A percentile compares a stretch with the other conserved stretches of the same genome.
Evolutionary conservation across 1,284 basidiomycete species (phyloP).

Genomic region (Pyrrhoderma lamaoense): DNA sequence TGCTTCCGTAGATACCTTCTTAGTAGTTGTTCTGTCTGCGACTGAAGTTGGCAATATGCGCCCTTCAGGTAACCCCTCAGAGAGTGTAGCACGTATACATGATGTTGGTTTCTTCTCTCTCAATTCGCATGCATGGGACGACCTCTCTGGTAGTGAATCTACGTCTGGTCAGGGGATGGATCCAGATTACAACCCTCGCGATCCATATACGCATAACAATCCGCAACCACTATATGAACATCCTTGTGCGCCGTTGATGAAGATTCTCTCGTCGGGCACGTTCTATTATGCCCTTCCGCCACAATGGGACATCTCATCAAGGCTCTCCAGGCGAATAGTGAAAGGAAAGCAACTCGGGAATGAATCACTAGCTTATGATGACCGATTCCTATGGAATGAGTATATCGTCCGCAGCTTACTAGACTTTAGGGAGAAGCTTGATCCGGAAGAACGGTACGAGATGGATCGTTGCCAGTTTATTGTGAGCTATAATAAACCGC

Average conservation of each 20-base stretch:
- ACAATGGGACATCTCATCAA: constrained; percentile 84
- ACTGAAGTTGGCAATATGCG: constrained; percentile 75
- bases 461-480: constrained; percentile 76
- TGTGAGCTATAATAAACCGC: constrained; percentile 39
- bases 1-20: constrained; percentile 60
- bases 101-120: constrained; percentile 74
- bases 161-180: constrained; percentile 20
- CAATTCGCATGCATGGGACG: constrained; percentile 65
- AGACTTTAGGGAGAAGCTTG: constrained; percentile 73
- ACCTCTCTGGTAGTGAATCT: constrained; percentile 32
- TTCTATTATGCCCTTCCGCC: constrained; percentile 88
- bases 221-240: constrained; percentile 62
- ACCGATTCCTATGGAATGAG: constrained; percentile 84
- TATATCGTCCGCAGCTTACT: constrained; percentile 75
- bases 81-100: constrained; percentile 66
- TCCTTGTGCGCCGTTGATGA: constrained; percentile 84
- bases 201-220: constrained; percentile 39
- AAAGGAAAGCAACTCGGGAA: constrained; percentile 39
- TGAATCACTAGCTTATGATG: constrained; percentile 65
- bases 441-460: constrained; percentile 58
- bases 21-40: constrained; percentile 68
- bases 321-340: constrained; percentile 61
- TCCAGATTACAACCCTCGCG: constrained; percentile 47
- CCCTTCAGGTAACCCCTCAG: constrained; percentile 48
- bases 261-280: constrained; percentile 85